Conservation (phyloP, 768 basidiomycete species). For the Astraeus odoratus region DNA sequence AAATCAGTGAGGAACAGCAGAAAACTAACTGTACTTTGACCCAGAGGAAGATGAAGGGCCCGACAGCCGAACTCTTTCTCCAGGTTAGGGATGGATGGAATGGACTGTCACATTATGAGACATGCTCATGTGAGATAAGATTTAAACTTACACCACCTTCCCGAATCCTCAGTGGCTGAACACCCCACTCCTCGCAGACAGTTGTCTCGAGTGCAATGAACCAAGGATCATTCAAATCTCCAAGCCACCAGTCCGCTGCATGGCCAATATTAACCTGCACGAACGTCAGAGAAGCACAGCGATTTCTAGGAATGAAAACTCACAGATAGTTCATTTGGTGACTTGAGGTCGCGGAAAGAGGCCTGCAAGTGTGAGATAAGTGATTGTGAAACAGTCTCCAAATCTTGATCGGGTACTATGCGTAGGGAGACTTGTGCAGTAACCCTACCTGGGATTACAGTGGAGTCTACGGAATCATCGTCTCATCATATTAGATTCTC, state of each 20-base stretch:
- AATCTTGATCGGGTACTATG: constrained; percentile 89
- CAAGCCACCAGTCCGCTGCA: constrained; percentile 95
- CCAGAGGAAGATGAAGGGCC: constrained; percentile 91
- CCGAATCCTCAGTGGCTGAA: constrained; percentile 78
- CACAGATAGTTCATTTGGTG: constrained; percentile 71
- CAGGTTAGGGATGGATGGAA: constrained; percentile 89
- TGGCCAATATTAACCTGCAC: constrained; percentile 69
- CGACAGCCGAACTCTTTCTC: constrained; percentile 88
- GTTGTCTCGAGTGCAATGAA: constrained; percentile 81
- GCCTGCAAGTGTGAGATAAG: constrained; percentile 52
- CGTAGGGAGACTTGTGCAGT: constrained; percentile 84
- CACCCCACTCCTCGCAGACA: constrained; percentile 82
- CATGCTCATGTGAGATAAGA: not conserved
- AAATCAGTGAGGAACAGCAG: not conserved
- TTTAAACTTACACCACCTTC: constrained; percentile 76
- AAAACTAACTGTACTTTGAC: constrained; percentile 74
- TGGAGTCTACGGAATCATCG: constrained; percentile 47
- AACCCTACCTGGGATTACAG: constrained; percentile 83
- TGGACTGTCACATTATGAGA: constrained; percentile 47
- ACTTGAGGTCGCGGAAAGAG: constrained; percentile 53
- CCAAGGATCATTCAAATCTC: constrained; percentile 77
- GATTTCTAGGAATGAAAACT: not conserved
- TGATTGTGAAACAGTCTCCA: constrained; percentile 57
- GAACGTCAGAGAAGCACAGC: not conserved
- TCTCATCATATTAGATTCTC: not conserved